Base-by-base conservation (phyloP, 2,329 filamentous ascomycete species). In the Neopestalotiopsis sp. region DNA sequence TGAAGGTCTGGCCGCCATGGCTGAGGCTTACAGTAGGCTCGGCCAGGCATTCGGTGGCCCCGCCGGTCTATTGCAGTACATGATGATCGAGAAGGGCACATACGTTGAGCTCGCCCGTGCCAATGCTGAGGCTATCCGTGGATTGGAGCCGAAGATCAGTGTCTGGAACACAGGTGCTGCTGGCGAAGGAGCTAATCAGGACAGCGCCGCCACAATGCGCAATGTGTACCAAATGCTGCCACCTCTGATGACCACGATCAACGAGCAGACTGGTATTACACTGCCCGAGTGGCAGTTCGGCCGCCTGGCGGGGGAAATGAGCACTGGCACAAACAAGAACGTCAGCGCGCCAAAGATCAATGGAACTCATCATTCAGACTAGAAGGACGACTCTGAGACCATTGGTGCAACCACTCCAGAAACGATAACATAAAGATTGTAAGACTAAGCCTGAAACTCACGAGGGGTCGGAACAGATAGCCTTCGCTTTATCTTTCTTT, bases 151-250 rank as follows among this genome's bases (percentile, higher is more conserved):
- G 72, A 97, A 97, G 90, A 96, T 97, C 82, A 94, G 91, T 71
- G 90, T 95, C 32, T 97, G 94, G 94, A 96, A 94, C 78, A 97
- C 94, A 9, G 92, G 92, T 58, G 79, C 81, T 63, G 76, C 78
- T 24, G 83, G 80, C n/a, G 82, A 77, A 57, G 81, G 80, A 32
- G 79, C 79, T 56, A 78, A 80, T 57, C 83, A 87, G 67, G 90
- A 93, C 69, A 80, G 85, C 9, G 82, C 86, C 30, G 88, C 87
- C 1, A 86, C 91, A 4, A 91, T 96, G 81, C 86, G 93, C 72
- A 95, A 95, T 74, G 86, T 97, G 49, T 95, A 96, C 82, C 94
- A 96, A 84, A 92, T 90, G 78, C 83, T 97, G 70, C 94, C 94
- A 45, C 94, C 94, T 4, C 85, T 97, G 24, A 90, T 97, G 82